phyloP scores from a whole-genome alignment of 1,284 basidiomycete genomes.

The Schizophyllum amplum region DNA sequence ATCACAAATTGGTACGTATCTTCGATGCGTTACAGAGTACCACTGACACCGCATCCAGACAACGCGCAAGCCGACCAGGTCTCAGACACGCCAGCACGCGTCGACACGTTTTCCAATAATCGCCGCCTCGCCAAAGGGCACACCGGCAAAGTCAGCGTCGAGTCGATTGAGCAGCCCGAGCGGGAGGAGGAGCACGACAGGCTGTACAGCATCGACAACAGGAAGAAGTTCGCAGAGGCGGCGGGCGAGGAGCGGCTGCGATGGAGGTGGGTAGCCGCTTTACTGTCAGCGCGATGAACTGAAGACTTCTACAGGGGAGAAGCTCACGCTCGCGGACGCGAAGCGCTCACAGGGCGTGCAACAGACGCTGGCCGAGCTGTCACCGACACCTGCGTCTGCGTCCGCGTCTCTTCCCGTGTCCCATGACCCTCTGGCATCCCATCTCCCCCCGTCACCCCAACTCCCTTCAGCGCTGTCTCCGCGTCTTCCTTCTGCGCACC shows the following conservation, averaged over 20 bases:
- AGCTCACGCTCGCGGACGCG: conserved; percentile 56
- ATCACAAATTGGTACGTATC: conserved; percentile 45
- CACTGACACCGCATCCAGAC: too few species aligned
- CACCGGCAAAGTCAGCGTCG: too few species aligned
- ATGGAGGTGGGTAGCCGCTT: conserved; percentile 48
- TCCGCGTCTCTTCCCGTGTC: too few species aligned
- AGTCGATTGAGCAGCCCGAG: conserved; percentile 41
- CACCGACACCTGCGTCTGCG: conserved; percentile 31
- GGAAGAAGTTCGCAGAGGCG: conserved; percentile 57
- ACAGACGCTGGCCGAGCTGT: too few species aligned
- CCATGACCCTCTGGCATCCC: too few species aligned
- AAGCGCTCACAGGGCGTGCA: conserved; percentile 58
- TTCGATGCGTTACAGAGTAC: conserved; percentile 3
- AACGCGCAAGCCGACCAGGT: conserved; percentile 44
- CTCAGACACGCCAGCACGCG: conserved; percentile 37
- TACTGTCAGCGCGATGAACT: not conserved
- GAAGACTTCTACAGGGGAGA: too few species aligned
- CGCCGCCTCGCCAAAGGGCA: too few species aligned
- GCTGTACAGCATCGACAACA: too few species aligned
- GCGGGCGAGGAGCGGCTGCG: conserved; percentile 56
- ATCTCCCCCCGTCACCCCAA: too few species aligned
- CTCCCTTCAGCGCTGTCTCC: too few species aligned
- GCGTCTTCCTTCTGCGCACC: too few species aligned
- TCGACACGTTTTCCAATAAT: too few species aligned
- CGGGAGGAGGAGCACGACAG: conserved; percentile 45